A percentile compares a stretch with the other conserved stretches of the same genome.
phyloP scores from a whole-genome alignment of 345 rosid genomes.

The Triadica sebifera region DNA sequence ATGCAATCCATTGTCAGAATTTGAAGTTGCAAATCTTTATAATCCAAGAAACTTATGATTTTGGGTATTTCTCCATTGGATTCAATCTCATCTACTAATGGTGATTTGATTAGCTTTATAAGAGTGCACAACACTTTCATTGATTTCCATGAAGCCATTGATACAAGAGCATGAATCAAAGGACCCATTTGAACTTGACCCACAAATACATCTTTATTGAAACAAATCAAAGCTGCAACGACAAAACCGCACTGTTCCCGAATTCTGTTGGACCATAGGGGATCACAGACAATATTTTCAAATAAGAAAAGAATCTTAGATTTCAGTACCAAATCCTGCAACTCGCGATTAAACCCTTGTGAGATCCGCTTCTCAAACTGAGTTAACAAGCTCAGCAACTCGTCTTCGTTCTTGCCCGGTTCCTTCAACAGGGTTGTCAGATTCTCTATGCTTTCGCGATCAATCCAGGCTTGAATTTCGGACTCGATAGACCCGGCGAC shows the following conservation, averaged over 20 bases:
- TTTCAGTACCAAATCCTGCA: constrained; percentile 54
- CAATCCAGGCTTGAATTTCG: constrained; percentile 76
- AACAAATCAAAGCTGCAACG: constrained; percentile 45
- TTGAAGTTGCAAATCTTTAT: constrained; percentile 41
- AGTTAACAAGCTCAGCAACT: constrained; percentile 34
- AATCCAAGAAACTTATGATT: constrained; percentile 41
- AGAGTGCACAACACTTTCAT: constrained; percentile 41
- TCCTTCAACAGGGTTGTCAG: constrained; percentile 35
- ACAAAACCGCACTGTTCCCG: constrained; percentile 47
- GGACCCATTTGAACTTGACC: constrained; percentile 55
- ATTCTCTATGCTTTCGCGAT: constrained; percentile 55
- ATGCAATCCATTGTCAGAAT: constrained; percentile 48
- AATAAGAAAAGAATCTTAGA: constrained; percentile 43
- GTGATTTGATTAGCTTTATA: constrained; percentile 54
- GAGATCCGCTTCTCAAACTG: constrained; percentile 48
- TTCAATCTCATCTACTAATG: constrained; percentile 57
- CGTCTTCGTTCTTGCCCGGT: constrained; percentile 26
- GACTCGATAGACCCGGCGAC: constrained; percentile 60
- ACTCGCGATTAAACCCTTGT: constrained; percentile 49
- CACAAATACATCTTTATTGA: constrained; percentile 70
- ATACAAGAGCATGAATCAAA: constrained; percentile 44
- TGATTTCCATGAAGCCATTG: constrained; percentile 34
- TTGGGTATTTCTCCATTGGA: constrained; percentile 45
- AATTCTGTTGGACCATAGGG: constrained; percentile 29
- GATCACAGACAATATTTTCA: constrained; percentile 36